phyloP scores from a whole-genome alignment of 768 basidiomycete species.

The Tricholoma terreum region DNA sequence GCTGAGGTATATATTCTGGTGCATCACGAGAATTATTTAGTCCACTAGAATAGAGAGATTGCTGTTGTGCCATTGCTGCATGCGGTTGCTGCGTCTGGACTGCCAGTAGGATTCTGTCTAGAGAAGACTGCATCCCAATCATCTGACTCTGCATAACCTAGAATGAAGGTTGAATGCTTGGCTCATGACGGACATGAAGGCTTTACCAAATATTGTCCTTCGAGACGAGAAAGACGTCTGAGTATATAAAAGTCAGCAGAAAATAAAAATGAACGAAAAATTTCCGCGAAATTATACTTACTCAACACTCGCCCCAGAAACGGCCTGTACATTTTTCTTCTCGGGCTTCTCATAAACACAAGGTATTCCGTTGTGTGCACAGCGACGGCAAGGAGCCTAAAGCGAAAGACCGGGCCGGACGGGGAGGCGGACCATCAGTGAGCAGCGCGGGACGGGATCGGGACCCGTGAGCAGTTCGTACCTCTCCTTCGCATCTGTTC shows the following conservation, averaged over 20 bases:
- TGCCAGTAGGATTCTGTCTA: constrained; percentile 76
- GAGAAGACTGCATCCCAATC: constrained; percentile 89
- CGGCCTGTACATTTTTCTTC: constrained; percentile 66
- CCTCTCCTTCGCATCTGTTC: constrained; percentile 93
- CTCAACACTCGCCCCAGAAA: constrained; percentile 71
- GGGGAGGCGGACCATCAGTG: constrained; percentile 64
- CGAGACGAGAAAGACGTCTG: constrained; percentile 79
- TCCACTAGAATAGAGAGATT: constrained; percentile 34
- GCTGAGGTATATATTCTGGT: constrained; percentile 30
- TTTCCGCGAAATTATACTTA: constrained; percentile 34
- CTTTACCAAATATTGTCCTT: constrained; percentile 78
- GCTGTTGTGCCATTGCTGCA: constrained; percentile 29
- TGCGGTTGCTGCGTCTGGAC: constrained; percentile 46
- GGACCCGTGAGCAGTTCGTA: constrained; percentile 39
- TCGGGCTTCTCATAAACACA: constrained; percentile 92
- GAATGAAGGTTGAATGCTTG: constrained; percentile 1
- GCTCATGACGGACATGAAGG: constrained; percentile 4
- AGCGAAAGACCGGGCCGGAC: constrained; percentile 64
- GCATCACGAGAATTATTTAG: constrained; percentile 28
- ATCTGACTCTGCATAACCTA: constrained; percentile 92
- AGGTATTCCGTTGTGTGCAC: constrained; percentile 74
- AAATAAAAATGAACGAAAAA: not conserved
- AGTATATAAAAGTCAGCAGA: constrained; percentile 1
- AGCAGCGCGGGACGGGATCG: constrained; percentile 44
- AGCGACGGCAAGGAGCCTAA: constrained; percentile 88